A percentile compares a stretch with the other conserved stretches of the same genome.
phyloP scores from a whole-genome alignment of 495 filamentous ascomycete species.

The Bryoglossum gracile region DNA sequence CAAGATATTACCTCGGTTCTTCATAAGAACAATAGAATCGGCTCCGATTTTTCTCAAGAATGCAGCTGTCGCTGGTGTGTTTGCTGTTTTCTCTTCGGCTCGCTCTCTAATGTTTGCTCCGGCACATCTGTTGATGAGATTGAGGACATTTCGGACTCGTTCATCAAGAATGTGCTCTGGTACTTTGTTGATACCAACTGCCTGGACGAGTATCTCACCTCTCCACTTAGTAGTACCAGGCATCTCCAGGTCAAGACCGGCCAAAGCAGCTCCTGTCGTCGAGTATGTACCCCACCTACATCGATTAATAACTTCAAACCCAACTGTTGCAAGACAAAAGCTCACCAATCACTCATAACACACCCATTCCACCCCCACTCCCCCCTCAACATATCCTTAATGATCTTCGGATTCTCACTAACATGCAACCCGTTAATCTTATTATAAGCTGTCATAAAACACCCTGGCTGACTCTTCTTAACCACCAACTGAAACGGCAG shows the following conservation, averaged over 20 bases:
- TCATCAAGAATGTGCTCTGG: conserved; percentile 51
- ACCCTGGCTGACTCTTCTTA: conserved; percentile 53
- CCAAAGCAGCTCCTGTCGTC: conserved; percentile 57
- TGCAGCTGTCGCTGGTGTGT: conserved; percentile 38
- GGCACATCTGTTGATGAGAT: conserved; percentile 51
- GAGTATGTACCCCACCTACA: conserved; percentile 53
- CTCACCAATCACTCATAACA: conserved; percentile 64
- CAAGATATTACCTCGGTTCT: conserved; percentile 60
- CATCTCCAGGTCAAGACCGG: conserved; percentile 71
- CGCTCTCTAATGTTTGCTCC: conserved; percentile 46
- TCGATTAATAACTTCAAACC: conserved; percentile 24
- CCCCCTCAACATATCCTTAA: conserved; percentile 57
- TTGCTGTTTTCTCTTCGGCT: conserved; percentile 33
- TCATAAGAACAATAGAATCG: conserved; percentile 65
- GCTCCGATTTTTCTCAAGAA: conserved; percentile 57
- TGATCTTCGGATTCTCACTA: conserved; percentile 54
- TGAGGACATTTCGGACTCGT: conserved; percentile 54
- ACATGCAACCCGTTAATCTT: conserved; percentile 65
- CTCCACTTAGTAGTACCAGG: conserved; percentile 61
- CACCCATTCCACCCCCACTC: conserved; percentile 68
- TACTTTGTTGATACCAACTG: conserved; percentile 51
- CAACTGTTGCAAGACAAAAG: conserved; percentile 3
- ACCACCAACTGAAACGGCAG: conserved; percentile 67
- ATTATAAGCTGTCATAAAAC: conserved; percentile 73
- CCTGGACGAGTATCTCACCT: conserved; percentile 51